phyloP scores from a whole-genome alignment of 106 monocot species.

The Dendrobium huoshanense region DNA sequence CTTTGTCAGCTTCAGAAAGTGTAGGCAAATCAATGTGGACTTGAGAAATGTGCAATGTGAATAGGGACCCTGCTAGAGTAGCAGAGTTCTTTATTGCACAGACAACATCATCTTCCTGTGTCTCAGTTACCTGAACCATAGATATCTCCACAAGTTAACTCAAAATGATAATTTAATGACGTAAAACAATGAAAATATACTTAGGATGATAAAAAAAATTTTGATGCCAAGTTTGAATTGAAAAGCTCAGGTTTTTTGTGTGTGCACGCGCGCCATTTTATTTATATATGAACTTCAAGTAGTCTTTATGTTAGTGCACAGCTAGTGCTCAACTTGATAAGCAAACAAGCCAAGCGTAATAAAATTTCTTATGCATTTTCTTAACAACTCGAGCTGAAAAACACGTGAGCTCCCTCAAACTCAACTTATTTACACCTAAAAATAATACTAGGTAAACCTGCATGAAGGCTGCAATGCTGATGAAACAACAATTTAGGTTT shows the following conservation, averaged over 20 bases:
- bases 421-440: background rate
- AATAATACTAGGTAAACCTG: background rate
- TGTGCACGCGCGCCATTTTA: too few relatives aligned
- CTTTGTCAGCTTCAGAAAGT: slow-evolving; percentile 81
- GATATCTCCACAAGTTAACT: background rate
- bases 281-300: background rate
- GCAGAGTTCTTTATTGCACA: slow-evolving; percentile 86
- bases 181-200: background rate
- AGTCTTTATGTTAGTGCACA: too few relatives aligned
- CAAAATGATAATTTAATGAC: background rate
- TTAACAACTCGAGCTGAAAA: too few relatives aligned
- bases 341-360: too few relatives aligned
- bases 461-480: background rate
- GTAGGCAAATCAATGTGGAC: slow-evolving; percentile 78
- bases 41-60: slow-evolving; percentile 77
- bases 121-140: slow-evolving; percentile 57
- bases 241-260: too few relatives aligned
- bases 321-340: too few relatives aligned
- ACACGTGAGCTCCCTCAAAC: too few relatives aligned
- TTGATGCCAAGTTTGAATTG: too few relatives aligned
- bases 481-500: background rate
- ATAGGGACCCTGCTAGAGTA: slow-evolving; percentile 72
- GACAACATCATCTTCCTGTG: slow-evolving; percentile 75
- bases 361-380: too few relatives aligned
- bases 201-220: too few relatives aligned